Evolutionary conservation across 106 monocot species (phyloP), one percentile per base, ranked within the genome.

Genomic region (Alisma plantagoaquatica): DNA sequence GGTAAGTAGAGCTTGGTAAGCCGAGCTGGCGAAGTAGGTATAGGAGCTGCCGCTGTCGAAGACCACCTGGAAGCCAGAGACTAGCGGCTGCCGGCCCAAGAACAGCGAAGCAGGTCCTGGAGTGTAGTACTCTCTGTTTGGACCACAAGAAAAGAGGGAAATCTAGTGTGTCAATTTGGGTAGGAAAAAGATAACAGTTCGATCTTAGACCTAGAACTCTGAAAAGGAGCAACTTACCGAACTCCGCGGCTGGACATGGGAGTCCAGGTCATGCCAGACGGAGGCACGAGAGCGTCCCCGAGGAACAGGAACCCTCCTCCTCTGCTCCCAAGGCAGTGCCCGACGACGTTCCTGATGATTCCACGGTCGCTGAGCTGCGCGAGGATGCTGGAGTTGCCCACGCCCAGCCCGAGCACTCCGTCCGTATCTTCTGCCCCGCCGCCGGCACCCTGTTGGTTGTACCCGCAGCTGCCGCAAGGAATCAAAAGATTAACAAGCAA

Each of bases 51-150:
- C 45, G n/a, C 45, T 46, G 45, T 46, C 45, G n/a, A 46, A 46
- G 17, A 46, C 45, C 17, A 46, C 45, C 45, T 46, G 45, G 17
- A 46, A 46, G 17, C 19, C 45, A 3, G 17, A 17, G 4, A 9
- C n/a, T 4, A 46, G 17, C 4, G 45, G 17, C 45, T 46, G 45
- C 45, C n/a, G 11, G 9, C 35, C 35, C 6, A 38, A 38, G 35
- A 38, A 38, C 6, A 38, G 35, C 35, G 26, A 64, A 16, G 75
- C 85, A 26, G 55, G 47, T 6, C 81, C 91, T 8, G 81, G 77
- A 11, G 84, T 84, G 61, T 84, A 89, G 47, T 83, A 64, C 48
- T 71, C 82, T n/a, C 49, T 4, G 54, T 1, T 38, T 38, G 9
- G 35, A 38, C n/a, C n/a, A n/a, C n/a, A n/a, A 10, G 15, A 38